Base-by-base conservation (phyloP, 192 early-diverging fungal genomes). In the Anaeromyces robustus region DNA sequence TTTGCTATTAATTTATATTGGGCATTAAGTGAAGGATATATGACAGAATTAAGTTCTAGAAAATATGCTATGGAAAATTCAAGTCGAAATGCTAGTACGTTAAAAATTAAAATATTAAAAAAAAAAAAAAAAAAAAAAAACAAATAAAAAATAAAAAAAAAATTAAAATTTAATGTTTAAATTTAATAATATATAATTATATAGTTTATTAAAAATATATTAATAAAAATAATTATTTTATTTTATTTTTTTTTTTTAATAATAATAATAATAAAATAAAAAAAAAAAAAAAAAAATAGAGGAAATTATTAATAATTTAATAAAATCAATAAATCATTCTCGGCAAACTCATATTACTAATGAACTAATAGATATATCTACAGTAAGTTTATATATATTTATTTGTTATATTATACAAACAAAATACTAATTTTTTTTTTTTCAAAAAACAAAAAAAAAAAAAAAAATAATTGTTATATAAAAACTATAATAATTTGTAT, bases 31-130 rank as follows among this genome's bases (percentile, higher is more conserved):
- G 97, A 99, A 88, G 96, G 96, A 80, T 95, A 97, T 84, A 96
- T 96, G 77, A 89, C 95, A 30, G 97, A 99, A 86, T 94, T 97
- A 93, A 92, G 93, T 80, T 94, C 97, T 81, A 96, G 95, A 92
- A 93, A 96, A 81, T 93, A 94, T 83, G 97, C 97, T 83, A 99
- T 98, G 97, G 97, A 99, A 91, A 99, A 99, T 87, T 96, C 97
- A 41, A 98, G 96, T 87, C 96, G 98, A 92, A 99, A 99, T 89
- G 97, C 96, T 80, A 94, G 93, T 85, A 41, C 13, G 39, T 41
- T 41, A 12, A 41, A 41, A n/a, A n/a, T n/a, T n/a, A n/a, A n/a
- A n/a, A n/a, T n/a, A n/a, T n/a, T n/a, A n/a, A n/a, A n/a, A n/a
- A n/a, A n/a, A n/a, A n/a, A n/a, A n/a, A 34, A 34, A 34, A 34